phyloP scores from a whole-genome alignment of 2,329 filamentous ascomycete species.

The Ophiostoma sp. region DNA sequence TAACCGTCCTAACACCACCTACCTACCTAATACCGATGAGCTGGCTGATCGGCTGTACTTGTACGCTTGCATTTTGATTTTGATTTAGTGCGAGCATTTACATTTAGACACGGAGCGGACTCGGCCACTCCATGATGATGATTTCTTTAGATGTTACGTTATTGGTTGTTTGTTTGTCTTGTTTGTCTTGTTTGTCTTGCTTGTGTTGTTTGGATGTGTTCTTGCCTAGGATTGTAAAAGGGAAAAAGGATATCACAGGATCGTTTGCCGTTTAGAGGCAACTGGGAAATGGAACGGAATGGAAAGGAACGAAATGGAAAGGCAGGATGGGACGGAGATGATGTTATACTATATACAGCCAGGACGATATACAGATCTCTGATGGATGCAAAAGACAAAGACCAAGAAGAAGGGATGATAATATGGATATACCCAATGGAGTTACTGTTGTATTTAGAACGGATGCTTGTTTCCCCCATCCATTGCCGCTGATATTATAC shows the following conservation, averaged over 20 bases:
- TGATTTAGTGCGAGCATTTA: neutral
- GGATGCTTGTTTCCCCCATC: neutral
- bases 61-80: neutral
- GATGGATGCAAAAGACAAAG: neutral
- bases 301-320: neutral
- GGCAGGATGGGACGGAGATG: neutral
- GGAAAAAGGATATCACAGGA: neutral
- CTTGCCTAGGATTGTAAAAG: neutral
- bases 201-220: neutral
- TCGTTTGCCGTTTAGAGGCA: neutral
- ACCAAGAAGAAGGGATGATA: neutral
- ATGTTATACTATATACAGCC: neutral
- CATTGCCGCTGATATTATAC: neutral
- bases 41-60: slow-evolving; percentile 11
- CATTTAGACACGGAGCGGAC: neutral
- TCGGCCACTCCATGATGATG: neutral
- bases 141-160: neutral
- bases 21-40: neutral
- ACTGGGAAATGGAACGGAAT: neutral
- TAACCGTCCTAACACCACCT: too few relatives aligned
- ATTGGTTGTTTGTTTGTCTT: neutral
- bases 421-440: slow-evolving; percentile 4
- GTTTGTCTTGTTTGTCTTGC: neutral
- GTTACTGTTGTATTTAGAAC: slow-evolving; percentile 2
- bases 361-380: too few relatives aligned